These are phyloP conservation scores for Phyllostachys edulis DNA, from an alignment of 176 grass and related monocot species.

Conservation along the genomic window DNA sequence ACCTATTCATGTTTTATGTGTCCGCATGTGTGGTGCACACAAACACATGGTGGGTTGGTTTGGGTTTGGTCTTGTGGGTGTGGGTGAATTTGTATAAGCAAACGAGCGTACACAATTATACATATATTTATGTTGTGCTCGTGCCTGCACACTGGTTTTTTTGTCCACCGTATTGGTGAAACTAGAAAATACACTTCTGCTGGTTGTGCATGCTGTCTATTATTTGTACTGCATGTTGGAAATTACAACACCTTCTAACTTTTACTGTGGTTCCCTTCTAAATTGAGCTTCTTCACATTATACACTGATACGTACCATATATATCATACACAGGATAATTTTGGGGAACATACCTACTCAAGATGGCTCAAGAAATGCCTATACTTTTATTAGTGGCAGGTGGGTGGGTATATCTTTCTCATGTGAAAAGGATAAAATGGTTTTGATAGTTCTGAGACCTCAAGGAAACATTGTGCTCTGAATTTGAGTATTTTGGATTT, in stretches of 20 bases:
- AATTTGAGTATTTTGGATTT: conserved; percentile 15
- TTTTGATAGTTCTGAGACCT: conserved; percentile 17
- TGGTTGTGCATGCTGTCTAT: conserved; percentile 5
- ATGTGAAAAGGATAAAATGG: conserved; percentile 34
- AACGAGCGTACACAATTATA: background rate
- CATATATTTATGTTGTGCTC: background rate
- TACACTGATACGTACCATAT: conserved; percentile 59
- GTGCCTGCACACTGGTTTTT: background rate
- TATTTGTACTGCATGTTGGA: conserved; percentile 30
- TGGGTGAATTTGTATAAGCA: background rate
- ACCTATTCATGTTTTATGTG: background rate
- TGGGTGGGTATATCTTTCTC: conserved; percentile 48
- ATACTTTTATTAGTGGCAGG: conserved; percentile 86
- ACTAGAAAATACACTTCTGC: conserved; percentile 14
- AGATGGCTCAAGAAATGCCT: conserved; percentile 85
- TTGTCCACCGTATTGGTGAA: conserved; percentile 14
- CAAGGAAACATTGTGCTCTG: background rate
- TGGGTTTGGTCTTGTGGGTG: conserved; percentile 10
- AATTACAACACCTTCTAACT: conserved; percentile 23
- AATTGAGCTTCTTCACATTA: conserved; percentile 27
- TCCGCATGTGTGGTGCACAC: background rate
- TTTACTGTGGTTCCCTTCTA: conserved; percentile 31
- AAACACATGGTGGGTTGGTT: conserved; percentile 8
- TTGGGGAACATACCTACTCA: conserved; percentile 87
- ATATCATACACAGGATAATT: conserved; percentile 72